phyloP scores from a whole-genome alignment of 257 asterid genomes.

The Cinchona pubescens region DNA sequence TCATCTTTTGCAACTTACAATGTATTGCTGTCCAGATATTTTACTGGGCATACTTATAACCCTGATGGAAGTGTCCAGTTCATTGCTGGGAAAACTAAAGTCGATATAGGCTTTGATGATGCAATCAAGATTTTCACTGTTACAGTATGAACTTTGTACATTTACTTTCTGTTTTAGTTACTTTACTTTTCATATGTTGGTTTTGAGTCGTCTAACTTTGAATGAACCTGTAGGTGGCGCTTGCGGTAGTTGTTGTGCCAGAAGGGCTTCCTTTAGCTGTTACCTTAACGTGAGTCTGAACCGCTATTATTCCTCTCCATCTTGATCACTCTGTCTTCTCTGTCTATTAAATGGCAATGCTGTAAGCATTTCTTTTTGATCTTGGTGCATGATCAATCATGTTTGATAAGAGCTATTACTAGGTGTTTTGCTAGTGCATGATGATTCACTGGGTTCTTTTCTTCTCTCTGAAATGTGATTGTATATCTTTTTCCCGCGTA shows the following conservation, averaged over 20 bases:
- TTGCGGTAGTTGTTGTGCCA: slow-evolving; percentile 96
- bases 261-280: slow-evolving; percentile 99
- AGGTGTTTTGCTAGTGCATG: background rate
- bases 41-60: slow-evolving; percentile 70
- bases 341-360: background rate
- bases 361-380: background rate
- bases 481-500: background rate
- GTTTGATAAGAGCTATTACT: background rate
- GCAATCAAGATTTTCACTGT: slow-evolving; percentile 79
- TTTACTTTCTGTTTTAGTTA: background rate
- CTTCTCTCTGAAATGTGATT: background rate
- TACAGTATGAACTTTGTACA: slow-evolving; percentile 59
- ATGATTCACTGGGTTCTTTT: background rate
- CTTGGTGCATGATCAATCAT: background rate
- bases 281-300: slow-evolving; percentile 72
- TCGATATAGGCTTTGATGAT: slow-evolving; percentile 70
- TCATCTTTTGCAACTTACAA: background rate
- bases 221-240: slow-evolving; percentile 60
- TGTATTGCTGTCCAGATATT: slow-evolving; percentile 47
- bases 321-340: background rate
- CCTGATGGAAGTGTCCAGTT: slow-evolving; percentile 57
- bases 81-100: slow-evolving; percentile 56
- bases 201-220: slow-evolving; percentile 3
- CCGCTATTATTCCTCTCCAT: slow-evolving; percentile 3
- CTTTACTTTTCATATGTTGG: background rate